Evolutionary conservation across 2,329 filamentous ascomycete species (phyloP).

Genomic region (Nigrospora sphaerica): DNA sequence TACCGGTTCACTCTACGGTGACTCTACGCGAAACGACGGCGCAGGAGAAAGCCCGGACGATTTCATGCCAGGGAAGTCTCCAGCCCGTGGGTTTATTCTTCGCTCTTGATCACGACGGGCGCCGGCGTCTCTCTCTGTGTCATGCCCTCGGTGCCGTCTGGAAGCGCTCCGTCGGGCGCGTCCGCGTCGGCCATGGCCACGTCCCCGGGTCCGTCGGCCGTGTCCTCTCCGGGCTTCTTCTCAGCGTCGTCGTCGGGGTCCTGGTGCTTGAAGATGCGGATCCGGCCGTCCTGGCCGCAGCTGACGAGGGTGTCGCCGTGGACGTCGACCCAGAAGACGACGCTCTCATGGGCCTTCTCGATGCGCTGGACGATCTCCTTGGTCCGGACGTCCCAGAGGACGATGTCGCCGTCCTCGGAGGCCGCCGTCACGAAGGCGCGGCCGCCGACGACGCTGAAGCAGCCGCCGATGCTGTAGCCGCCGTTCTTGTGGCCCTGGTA

Average conservation of each 20-base stretch:
- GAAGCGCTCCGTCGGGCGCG: too few relatives aligned
- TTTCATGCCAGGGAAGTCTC: too few relatives aligned
- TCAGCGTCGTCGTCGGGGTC: conserved; percentile 9
- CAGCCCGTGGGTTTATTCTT: too few relatives aligned
- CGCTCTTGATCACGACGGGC: too few relatives aligned
- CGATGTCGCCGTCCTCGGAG: conserved; percentile 78
- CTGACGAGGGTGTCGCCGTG: conserved; percentile 49
- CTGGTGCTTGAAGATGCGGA: conserved; percentile 39
- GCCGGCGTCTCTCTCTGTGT: too few relatives aligned
- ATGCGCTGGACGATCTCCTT: conserved; percentile 75
- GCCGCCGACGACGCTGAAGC: conserved; percentile 63
- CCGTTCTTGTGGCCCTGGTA: conserved; percentile 89
- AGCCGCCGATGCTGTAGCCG: conserved; percentile 76
- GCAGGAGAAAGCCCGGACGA: too few relatives aligned
- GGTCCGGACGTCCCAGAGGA: conserved; percentile 84
- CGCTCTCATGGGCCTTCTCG: conserved; percentile 42
- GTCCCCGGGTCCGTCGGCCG: too few relatives aligned
- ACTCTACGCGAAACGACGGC: too few relatives aligned
- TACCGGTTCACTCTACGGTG: too few relatives aligned
- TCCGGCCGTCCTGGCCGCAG: conserved; percentile 46
- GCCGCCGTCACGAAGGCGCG: conserved; percentile 66
- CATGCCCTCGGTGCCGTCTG: too few relatives aligned
- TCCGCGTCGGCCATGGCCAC: too few relatives aligned
- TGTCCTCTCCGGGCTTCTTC: not conserved
- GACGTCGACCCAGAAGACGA: conserved; percentile 61